Base-by-base conservation (phyloP, 345 rosid genomes). In the Mangifera indica region DNA sequence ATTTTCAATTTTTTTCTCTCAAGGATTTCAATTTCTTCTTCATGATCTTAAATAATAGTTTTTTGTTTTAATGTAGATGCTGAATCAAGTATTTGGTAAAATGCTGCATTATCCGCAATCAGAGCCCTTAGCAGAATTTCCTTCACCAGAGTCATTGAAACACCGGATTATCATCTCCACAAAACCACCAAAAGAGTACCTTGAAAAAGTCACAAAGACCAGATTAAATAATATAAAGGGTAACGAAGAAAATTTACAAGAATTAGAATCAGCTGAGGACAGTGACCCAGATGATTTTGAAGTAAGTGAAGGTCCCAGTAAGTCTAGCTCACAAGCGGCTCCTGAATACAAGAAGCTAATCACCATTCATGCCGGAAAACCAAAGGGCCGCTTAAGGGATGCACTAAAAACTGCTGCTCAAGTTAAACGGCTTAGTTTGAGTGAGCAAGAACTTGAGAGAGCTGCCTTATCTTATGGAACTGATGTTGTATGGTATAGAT, bases 161-260 rank as follows among this genome's bases (percentile, higher is more conserved):
- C 74, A 75, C 62, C 87, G 85, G 60, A 83, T 95, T 46, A 84
- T 95, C n/a, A 89, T 95, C 68, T 95, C 99, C 42, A 95, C 99
- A 17, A 95, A 95, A 73, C 99, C 90, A 0, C 99, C 99, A 22
- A 89, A 87, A 77, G 98, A 95, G 78, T 91, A 88, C 74, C 93
- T 86, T 12, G 90, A 90, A 76, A 86, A 87, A 55, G 58, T 13
- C 64, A 83, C 86, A 64, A 81, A 5, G 42, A 37, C 42, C 7
- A 37, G 42, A 37, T 37, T 75, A 42, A 73, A 17, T 44, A 45
- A 22, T 22, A 2, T 13, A 24, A 63, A 48, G 45, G 79, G 78
- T 0, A 88, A 84, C n/a, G 88, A 84, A 0, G 90, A 82, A 67
- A 66, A 79, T 45, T 79, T 85, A 4, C 76, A 26, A 55, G 63